phyloP scores from a whole-genome alignment of 78 protist genomes.

The Isochrysis galbana region DNA sequence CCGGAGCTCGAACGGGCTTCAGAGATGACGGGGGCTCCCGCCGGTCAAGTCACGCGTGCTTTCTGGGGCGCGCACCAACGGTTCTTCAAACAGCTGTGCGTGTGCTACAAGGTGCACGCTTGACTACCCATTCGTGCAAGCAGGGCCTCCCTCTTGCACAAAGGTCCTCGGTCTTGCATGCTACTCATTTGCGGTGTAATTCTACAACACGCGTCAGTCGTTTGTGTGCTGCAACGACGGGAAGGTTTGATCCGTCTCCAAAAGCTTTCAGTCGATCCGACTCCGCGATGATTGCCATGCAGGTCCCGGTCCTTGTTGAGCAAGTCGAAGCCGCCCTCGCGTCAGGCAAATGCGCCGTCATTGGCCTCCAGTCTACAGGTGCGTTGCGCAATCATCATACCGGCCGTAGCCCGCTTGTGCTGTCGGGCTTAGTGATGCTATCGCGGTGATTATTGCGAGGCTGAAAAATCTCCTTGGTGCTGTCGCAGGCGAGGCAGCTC shows the following conservation, averaged over 20 bases:
- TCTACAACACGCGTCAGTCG: no score
- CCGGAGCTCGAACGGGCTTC: neutral
- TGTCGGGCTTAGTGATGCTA: no score
- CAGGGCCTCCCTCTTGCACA: neutral
- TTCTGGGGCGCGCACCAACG: neutral
- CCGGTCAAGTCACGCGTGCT: neutral
- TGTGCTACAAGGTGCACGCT: neutral
- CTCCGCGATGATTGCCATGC: no score
- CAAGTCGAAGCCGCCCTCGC: neutral
- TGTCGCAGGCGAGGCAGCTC: neutral
- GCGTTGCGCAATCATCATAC: no score
- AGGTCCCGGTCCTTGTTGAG: neutral
- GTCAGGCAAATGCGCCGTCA: neutral
- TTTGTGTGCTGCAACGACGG: no score
- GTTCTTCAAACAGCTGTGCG: conserved; percentile 10
- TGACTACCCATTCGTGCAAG: neutral
- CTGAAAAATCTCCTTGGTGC: no score
- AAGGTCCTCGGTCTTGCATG: no score
- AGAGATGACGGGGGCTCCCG: neutral
- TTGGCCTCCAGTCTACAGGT: conserved; percentile 34
- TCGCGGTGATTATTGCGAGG: no score
- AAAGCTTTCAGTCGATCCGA: no score
- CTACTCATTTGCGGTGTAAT: no score
- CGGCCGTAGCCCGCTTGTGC: no score
- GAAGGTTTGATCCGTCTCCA: no score